Evolutionary conservation across 176 grass and related monocot species (phyloP).

Genomic region (Oryza australiensis): DNA sequence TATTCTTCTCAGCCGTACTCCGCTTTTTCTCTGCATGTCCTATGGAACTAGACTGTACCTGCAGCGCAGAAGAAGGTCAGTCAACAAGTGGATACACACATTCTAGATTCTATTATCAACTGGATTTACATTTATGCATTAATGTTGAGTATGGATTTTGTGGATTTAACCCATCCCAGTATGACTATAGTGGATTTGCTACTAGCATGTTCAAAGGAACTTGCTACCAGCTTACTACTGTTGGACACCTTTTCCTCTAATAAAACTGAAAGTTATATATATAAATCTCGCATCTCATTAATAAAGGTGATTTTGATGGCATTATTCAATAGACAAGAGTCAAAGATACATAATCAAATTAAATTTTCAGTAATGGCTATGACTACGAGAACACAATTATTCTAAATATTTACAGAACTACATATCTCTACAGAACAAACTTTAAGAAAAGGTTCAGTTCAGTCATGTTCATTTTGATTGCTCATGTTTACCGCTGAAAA

Average conservation of each 20-base stretch:
- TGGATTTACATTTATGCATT: not conserved
- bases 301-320: not conserved
- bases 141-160: constrained; percentile 6
- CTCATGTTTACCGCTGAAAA: not conserved
- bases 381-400: not conserved
- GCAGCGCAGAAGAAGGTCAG: constrained; percentile 26
- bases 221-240: not conserved
- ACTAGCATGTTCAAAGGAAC: not conserved
- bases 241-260: constrained; percentile 3
- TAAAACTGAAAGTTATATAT: not conserved
- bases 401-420: constrained; percentile 1
- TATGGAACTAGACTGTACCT: constrained; percentile 51
- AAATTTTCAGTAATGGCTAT: not conserved
- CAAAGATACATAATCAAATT: not conserved
- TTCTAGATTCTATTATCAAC: not conserved
- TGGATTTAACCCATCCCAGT: not conserved
- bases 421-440: not conserved
- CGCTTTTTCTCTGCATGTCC: constrained; percentile 59
- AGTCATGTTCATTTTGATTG: not conserved
- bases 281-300: not conserved
- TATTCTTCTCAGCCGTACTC: constrained; percentile 76
- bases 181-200: not conserved
- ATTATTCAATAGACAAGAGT: not conserved
- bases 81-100: constrained; percentile 10
- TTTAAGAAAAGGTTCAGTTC: not conserved